Conservation (phyloP, 139 green algal genomes). For the Micractinium sp. region DNA sequence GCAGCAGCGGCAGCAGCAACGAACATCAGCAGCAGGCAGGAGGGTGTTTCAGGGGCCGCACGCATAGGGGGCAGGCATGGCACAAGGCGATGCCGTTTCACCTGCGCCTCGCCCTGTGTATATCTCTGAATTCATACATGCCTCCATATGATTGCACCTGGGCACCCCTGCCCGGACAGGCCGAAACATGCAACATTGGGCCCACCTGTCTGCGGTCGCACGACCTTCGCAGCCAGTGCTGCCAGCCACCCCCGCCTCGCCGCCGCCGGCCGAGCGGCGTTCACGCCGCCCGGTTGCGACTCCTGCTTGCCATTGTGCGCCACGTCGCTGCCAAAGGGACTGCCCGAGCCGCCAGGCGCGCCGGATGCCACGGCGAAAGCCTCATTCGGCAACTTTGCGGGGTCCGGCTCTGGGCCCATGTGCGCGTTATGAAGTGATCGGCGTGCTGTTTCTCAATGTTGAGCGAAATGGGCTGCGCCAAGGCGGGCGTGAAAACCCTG, state of each 20-base stretch:
- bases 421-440: no score
- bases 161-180: neutral
- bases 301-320: neutral
- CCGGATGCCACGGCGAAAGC: neutral
- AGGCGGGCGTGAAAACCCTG: no score
- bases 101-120: neutral
- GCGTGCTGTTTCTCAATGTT: no score
- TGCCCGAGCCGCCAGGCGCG: neutral
- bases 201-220: neutral
- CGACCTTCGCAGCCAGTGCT: neutral
- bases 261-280: neutral
- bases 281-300: neutral
- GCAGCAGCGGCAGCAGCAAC: neutral
- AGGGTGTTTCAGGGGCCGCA: no score
- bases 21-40: neutral
- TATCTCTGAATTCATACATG: neutral
- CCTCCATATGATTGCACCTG: no score
- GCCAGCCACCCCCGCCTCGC: neutral
- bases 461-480: no score
- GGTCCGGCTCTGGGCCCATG: no score
- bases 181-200: neutral
- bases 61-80: neutral
- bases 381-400: neutral
- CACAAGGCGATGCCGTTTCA: neutral
- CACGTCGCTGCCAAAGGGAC: neutral